Base-by-base conservation (phyloP, 345 rosid species). In the Angophora floribunda region DNA sequence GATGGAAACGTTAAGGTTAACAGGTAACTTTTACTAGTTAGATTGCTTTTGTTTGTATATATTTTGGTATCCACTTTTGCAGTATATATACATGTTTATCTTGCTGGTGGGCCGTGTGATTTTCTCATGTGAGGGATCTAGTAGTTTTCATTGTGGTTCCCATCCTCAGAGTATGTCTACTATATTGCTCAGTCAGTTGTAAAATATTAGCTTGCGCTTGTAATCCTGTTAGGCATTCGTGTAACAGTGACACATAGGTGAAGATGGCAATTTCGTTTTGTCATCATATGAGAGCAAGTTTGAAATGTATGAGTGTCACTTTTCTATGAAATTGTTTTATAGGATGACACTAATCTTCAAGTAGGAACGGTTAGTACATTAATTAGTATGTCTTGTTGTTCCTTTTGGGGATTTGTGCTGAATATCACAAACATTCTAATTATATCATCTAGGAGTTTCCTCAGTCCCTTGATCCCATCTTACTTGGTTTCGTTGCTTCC, bases 1-100 rank as follows among this genome's bases (percentile, higher is more conserved):
- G 98, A 98, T 89, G 99, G 99, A 92, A 97, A 97, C 50, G 93
- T 97, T 44, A 92, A 93, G 91, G 98, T 98, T 63, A 97, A 98
- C 95, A 95, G 93, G 99, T 98, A 93, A 85, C 24, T 80, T 55
- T 63, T 45, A 16, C 84, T 13, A 80, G 16, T 28, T n/a, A 49
- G 41, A 47, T 80, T 36, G 17, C 86, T 36, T 9, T 88, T 28
- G 49, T 45, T 44, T 82, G 80, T 85, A 32, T 50, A 2, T 85
- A 45, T 22, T 36, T 49, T 45, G 79, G 21, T 10, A 57, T 45
- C 52, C 57, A 32, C 36, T 41, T 36, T 36, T 52, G 65, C 49
- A 41, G 84, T 75, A 41, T 19, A 41, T 41, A 5, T 75, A 21
- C 49, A 6, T 41, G 49, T 49, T 75, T 75, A 41, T 75, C 84